These are phyloP conservation scores for Pelargonium myrrhifolium DNA, from an alignment of 441 rosid species.

Conservation along the genomic window DNA sequence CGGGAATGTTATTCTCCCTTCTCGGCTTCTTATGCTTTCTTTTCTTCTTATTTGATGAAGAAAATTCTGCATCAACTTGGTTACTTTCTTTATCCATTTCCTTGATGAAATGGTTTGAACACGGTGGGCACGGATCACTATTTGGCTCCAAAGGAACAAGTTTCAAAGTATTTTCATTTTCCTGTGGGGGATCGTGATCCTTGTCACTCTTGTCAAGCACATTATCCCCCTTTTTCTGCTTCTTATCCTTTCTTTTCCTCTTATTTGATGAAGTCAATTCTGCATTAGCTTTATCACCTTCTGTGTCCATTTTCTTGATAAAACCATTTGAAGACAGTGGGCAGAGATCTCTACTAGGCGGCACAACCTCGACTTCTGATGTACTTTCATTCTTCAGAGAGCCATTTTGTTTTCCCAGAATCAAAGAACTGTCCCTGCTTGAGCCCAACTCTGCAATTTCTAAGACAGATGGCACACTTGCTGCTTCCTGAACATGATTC, in stretches of 20 bases:
- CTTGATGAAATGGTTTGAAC: background rate
- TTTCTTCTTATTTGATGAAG: conserved; percentile 7
- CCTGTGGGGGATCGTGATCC: background rate
- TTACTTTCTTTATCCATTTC: background rate
- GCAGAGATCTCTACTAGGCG: background rate
- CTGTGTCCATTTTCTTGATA: background rate
- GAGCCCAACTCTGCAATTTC: background rate
- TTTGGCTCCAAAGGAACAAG: conserved; percentile 1
- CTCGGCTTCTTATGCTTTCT: conserved; percentile 10
- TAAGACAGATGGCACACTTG: background rate
- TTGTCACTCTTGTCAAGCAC: conserved; percentile 1
- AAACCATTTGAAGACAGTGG: conserved; percentile 7
- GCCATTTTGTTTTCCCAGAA: background rate
- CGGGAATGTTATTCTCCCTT: background rate
- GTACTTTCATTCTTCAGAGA: background rate
- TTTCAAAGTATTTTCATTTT: background rate
- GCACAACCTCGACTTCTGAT: background rate
- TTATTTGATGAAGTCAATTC: background rate
- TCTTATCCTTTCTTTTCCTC: conserved; percentile 10
- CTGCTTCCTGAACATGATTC: background rate
- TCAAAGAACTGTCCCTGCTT: background rate
- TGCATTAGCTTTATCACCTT: background rate
- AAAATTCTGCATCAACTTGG: conserved; percentile 4
- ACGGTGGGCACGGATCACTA: too few species aligned
- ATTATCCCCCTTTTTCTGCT: conserved; percentile 9